A percentile compares a stretch with the other conserved stretches of the same genome.
Conservation (phyloP, 805 yeast species). For the Candida corydali region DNA sequence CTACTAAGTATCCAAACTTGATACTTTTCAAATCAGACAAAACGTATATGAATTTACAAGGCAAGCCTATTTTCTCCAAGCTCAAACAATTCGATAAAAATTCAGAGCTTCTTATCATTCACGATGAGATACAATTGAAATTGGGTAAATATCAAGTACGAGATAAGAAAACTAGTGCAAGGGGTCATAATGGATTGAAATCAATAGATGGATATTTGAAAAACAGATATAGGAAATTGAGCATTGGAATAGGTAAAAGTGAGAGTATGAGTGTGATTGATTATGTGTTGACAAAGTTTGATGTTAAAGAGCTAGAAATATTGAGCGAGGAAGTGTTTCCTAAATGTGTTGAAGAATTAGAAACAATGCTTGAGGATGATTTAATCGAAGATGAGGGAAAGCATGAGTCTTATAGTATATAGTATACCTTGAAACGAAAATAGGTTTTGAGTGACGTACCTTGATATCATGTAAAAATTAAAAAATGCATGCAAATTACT, state of each 20-base stretch:
- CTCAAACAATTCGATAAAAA: slow-evolving; percentile 36
- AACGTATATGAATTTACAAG: slow-evolving; percentile 69
- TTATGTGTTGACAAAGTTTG: slow-evolving; percentile 60
- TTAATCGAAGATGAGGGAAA: slow-evolving; percentile 21
- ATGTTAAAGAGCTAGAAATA: slow-evolving; percentile 37
- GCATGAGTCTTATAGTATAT: no score
- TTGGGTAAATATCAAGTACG: slow-evolving; percentile 66
- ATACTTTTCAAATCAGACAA: slow-evolving; percentile 46
- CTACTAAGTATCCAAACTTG: slow-evolving; percentile 23
- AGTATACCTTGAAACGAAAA: no score
- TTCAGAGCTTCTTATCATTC: slow-evolving; percentile 50
- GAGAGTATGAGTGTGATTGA: not conserved
- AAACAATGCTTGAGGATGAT: slow-evolving; percentile 15
- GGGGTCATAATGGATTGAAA: slow-evolving; percentile 85
- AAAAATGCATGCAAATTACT: no score
- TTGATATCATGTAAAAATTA: no score
- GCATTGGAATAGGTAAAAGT: slow-evolving; percentile 78
- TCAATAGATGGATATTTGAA: slow-evolving; percentile 45
- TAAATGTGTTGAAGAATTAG: slow-evolving; percentile 32
- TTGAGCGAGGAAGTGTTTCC: slow-evolving; percentile 41
- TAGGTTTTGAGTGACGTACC: no score
- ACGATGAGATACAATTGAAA: slow-evolving; percentile 71
- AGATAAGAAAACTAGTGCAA: slow-evolving; percentile 52
- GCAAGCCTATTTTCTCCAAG: slow-evolving; percentile 47
- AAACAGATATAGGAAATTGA: slow-evolving; percentile 55